These are phyloP conservation scores for Polyporus arcularius DNA, from an alignment of 768 basidiomycete species.

Conservation along the genomic window DNA sequence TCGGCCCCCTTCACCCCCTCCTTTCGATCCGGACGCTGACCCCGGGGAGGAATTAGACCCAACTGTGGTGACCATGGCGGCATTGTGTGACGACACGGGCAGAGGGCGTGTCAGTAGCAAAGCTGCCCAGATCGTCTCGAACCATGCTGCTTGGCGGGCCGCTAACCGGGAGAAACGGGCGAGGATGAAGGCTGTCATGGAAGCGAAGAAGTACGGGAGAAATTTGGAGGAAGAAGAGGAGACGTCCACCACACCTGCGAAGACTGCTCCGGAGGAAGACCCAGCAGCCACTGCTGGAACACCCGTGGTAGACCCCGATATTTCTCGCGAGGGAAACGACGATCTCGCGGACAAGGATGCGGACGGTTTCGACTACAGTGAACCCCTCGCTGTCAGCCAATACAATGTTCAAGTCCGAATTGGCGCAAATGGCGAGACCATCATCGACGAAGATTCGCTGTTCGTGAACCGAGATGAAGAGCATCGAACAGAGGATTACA, in stretches of 20 bases:
- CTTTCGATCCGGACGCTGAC: slow-evolving; percentile 58
- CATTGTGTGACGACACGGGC: slow-evolving; percentile 75
- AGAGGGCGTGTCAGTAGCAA: slow-evolving; percentile 80
- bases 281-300: slow-evolving; percentile 1
- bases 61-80: slow-evolving; percentile 82
- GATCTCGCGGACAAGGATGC: slow-evolving; percentile 46
- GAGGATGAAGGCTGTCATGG: slow-evolving; percentile 62
- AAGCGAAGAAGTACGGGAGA: slow-evolving; percentile 74
- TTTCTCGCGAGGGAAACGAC: slow-evolving; percentile 5
- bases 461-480: slow-evolving; percentile 74
- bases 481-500: slow-evolving; percentile 69
- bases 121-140: slow-evolving; percentile 67
- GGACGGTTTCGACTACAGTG: slow-evolving; percentile 70
- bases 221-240: slow-evolving; percentile 47
- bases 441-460: slow-evolving; percentile 84
- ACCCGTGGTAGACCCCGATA: background rate
- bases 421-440: slow-evolving; percentile 83
- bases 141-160: slow-evolving; percentile 72
- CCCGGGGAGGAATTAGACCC: slow-evolving; percentile 81
- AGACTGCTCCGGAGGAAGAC: background rate
- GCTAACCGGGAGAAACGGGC: slow-evolving; percentile 67
- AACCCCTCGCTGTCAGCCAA: slow-evolving; percentile 64
- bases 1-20: slow-evolving; percentile 52
- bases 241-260: background rate
- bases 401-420: slow-evolving; percentile 87